Base-by-base conservation (phyloP, 148 eudicot species). In the Chenopodium formosanum region DNA sequence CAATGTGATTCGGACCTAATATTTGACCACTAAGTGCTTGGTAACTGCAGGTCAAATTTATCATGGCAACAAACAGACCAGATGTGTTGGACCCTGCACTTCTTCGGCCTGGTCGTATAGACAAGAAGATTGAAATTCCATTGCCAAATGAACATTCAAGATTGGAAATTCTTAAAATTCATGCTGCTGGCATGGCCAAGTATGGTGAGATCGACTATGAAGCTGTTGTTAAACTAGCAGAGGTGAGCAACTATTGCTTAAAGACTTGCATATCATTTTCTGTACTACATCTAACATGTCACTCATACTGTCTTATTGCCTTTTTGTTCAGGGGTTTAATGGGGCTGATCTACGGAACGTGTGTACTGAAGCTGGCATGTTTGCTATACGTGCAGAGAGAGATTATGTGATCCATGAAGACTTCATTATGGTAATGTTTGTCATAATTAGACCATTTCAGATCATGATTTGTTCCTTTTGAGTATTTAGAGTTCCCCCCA, bases 71-170 rank as follows among this genome's bases (percentile, higher is more conserved):
- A 75, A 96, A 96, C 82, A 90, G 97, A 83, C 99, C 98, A 40
- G 98, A 96, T 90, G 99, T 96, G 63, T 81, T 96, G 72, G 99
- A 96, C 87, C 99, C 99, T 77, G 99, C 99, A 22, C 99, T 96
- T 86, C 98, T 96, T 78, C 97, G 98, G 56, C 99, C 99, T 16
- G 99, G 99, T 44, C 94, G 99, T 44, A 86, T 96, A 70, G 99
- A 96, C 77, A 91, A 98, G 89, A 96, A 96, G 87, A 96, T 96
- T 17, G 98, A 96, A 85, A 96, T 96, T 48, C 99, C 98, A 4
- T 87, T 96, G 85, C 99, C 99, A 31, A 96, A 96, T 89, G 98
- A 96, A 77, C 99, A 96, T 83, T 96, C 99, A 65, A 92, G 99
- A 86, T 85, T 90, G 89, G 99, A 94, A 77, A 91, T 96, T 67